Base-by-base conservation (phyloP, 805 yeast species). In the Starmerella roubikii region DNA sequence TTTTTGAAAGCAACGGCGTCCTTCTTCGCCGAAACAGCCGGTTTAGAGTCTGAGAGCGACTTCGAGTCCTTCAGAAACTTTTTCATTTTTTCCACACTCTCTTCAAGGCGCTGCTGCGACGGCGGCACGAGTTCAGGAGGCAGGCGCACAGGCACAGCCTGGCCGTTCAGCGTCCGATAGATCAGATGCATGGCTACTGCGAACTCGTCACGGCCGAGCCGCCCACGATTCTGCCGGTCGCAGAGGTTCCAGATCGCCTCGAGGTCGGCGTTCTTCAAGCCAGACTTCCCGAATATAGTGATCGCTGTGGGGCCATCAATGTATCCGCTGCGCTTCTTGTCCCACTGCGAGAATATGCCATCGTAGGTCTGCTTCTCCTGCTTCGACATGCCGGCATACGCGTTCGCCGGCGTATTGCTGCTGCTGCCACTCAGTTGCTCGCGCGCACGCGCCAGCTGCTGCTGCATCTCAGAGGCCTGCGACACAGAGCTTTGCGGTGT, bases 131-230 rank as follows among this genome's bases (percentile, higher is more conserved):
- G 69, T 54, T 85, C 93, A 2, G 93, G 84, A 3, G 97, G 97
- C 38, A 88, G 68, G 39, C 75, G 65, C 34, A 67, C 55, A 19
- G 98, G 98, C 36, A 91, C 61, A n/a, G 79, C 83, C 47, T 72
- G 74, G 2, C 96, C 96, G 54, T 85, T 86, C 55, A 88, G 64
- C 46, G 88, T 72, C 57, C 95, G 73, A 61, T 91, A 88, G 32
- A 88, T 88, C 42, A 88, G 67, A 66, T 93, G 96, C 97, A 88
- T 91, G 24, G 97, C 96, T 26, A 91, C 85, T 0, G 94, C 79
- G 63, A 88, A 91, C 58, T 84, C 94, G 56, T 88, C 95, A 52
- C 74, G 76, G 56, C 82, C 81, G 49, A 88, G 72, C 54, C 72
- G 75, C 4, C 96, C 95, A 39, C 78, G 69, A 57, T 85, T 80